Conservation (phyloP, 139 green algal species). For the Helicosporidium sp. region DNA sequence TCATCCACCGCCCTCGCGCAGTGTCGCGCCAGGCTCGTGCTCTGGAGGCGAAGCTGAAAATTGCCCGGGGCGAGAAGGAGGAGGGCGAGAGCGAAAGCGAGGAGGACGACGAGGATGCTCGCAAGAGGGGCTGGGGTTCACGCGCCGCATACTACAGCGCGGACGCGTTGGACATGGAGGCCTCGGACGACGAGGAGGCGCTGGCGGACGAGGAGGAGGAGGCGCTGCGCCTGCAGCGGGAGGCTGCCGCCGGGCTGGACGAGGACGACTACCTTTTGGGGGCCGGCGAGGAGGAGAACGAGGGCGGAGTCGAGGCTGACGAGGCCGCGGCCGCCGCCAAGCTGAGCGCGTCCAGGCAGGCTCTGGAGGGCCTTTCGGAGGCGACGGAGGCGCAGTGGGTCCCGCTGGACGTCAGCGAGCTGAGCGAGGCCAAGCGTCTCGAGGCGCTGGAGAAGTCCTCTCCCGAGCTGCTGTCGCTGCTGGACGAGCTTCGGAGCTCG, state of each 20-base stretch:
- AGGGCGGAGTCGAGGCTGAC: neutral
- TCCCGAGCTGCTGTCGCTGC: slow-evolving; percentile 57
- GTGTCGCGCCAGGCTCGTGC: slow-evolving; percentile 42
- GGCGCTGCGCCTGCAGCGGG: slow-evolving; percentile 44
- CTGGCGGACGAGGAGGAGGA: slow-evolving; percentile 47
- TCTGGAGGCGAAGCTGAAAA: slow-evolving; percentile 38
- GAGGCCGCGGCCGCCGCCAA: slow-evolving; percentile 4
- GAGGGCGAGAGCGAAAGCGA: slow-evolving; percentile 29
- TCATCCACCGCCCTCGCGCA: slow-evolving; percentile 14
- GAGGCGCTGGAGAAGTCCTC: slow-evolving; percentile 45
- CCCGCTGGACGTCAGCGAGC: slow-evolving; percentile 13
- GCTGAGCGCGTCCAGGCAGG: slow-evolving; percentile 7
- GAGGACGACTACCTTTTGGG: slow-evolving; percentile 42
- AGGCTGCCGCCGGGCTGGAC: slow-evolving; percentile 20
- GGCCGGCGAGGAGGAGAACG: slow-evolving; percentile 15
- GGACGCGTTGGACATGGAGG: slow-evolving; percentile 22
- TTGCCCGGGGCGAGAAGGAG: slow-evolving; percentile 28
- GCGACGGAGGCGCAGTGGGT: slow-evolving; percentile 30
- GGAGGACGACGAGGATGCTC: slow-evolving; percentile 14
- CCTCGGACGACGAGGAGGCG: slow-evolving; percentile 50
- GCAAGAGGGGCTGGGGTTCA: slow-evolving; percentile 28
- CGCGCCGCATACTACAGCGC: slow-evolving; percentile 59
- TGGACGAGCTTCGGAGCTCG: slow-evolving; percentile 37
- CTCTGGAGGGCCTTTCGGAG: slow-evolving; percentile 1
- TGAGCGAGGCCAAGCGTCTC: slow-evolving; percentile 21